phyloP scores from a whole-genome alignment of 768 basidiomycete species.

The Suillus tomentosus region DNA sequence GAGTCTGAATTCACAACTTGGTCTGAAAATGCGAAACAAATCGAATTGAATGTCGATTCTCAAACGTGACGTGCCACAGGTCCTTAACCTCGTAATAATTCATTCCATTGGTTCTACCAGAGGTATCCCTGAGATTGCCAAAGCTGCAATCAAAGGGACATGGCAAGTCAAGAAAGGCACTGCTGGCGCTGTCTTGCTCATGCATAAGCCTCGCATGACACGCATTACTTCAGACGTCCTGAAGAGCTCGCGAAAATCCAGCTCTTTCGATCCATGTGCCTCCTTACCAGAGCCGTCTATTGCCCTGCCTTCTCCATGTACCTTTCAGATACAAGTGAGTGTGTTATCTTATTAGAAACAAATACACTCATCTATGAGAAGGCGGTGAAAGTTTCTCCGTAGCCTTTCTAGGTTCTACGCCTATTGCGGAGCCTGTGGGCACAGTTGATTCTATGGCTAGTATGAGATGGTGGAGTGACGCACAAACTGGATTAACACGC shows the following conservation, averaged over 20 bases:
- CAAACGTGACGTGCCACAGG: background rate
- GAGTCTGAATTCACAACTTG: background rate
- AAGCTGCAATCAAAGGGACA: background rate
- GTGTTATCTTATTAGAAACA: background rate
- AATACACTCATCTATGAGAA: background rate
- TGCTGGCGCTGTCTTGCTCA: background rate
- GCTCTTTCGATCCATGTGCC: background rate
- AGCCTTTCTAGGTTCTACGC: background rate
- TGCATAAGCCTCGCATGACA: background rate
- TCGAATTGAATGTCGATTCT: background rate
- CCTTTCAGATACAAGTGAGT: conserved; percentile 7
- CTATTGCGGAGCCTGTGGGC: background rate
- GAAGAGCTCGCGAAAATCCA: background rate
- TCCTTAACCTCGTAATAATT: background rate
- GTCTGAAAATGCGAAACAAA: background rate
- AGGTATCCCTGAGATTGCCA: background rate
- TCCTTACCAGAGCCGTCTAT: background rate
- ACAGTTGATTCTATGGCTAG: background rate
- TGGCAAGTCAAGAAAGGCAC: background rate
- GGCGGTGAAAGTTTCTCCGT: background rate
- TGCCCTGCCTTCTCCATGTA: conserved; percentile 2
- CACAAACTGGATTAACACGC: background rate
- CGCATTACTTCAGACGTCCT: background rate
- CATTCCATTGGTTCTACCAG: background rate
- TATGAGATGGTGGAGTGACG: conserved; percentile 2